These are phyloP conservation scores for Ceratorhiza oryzae-sativae DNA, from an alignment of 1,284 basidiomycete genomes.

Conservation along the genomic window DNA sequence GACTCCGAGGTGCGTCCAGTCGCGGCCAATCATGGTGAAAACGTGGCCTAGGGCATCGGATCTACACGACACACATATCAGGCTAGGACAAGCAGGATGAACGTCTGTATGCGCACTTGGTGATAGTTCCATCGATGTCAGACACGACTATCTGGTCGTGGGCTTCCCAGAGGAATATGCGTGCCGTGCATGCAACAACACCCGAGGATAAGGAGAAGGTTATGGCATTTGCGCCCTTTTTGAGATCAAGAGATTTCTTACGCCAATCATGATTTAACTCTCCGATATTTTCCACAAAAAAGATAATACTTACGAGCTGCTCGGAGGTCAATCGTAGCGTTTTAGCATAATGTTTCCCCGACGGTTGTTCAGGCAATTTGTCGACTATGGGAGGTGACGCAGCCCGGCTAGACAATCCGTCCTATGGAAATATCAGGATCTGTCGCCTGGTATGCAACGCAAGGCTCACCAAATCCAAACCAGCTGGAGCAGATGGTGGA, in stretches of 20 bases:
- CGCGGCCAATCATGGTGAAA: constrained; percentile 98
- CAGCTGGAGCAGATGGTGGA: constrained; percentile 23
- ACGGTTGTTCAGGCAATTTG: constrained; percentile 42
- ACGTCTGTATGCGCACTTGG: constrained; percentile 68
- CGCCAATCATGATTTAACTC: constrained; percentile 1
- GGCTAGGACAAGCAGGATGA: constrained; percentile 16
- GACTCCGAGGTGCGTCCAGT: constrained; percentile 98
- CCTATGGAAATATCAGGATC: constrained; percentile 1
- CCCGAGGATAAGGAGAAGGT: constrained; percentile 96
- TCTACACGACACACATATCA: constrained; percentile 54
- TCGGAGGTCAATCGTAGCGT: constrained; percentile 87
- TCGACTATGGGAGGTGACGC: constrained; percentile 40
- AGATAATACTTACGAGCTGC: constrained; percentile 65
- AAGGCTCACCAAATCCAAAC: constrained; percentile 22
- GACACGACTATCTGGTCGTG: constrained; percentile 92
- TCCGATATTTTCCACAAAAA: background rate
- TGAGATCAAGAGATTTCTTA: constrained; percentile 86
- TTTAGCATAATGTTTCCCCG: constrained; percentile 82
- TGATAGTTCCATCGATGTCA: constrained; percentile 99
- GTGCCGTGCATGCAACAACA: constrained; percentile 84
- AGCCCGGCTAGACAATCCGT: constrained; percentile 27
- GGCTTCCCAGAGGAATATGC: constrained; percentile 96
- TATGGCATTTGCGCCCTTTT: constrained; percentile 89
- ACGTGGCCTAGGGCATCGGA: constrained; percentile 98
- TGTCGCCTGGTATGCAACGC: background rate